These are phyloP conservation scores for Aegilops tauschii DNA, from an alignment of 176 grass and related monocot species.

Conservation along the genomic window DNA sequence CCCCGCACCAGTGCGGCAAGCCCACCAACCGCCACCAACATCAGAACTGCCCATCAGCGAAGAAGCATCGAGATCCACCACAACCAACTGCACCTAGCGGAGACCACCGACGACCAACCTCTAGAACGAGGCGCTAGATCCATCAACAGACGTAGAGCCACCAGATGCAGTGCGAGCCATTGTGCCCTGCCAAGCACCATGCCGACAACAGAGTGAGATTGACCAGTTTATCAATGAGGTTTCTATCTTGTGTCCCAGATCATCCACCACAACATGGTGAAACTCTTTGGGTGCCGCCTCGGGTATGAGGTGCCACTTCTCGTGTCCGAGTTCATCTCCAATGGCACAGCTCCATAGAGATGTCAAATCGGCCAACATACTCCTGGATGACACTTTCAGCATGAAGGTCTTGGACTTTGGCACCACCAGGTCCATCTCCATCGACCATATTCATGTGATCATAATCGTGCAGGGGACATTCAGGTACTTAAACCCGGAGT, in stretches of 20 bases:
- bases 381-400: conserved; percentile 30
- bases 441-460: conserved; percentile 37
- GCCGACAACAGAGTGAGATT: conserved; percentile 13
- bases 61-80: no score
- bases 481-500: conserved; percentile 31
- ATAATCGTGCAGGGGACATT: conserved; percentile 46
- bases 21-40: no score
- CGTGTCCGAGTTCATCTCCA: conserved; percentile 53
- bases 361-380: conserved; percentile 51
- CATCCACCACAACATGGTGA: conserved; percentile 44
- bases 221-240: conserved; percentile 58
- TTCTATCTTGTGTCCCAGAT: conserved; percentile 35
- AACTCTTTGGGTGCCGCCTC: conserved; percentile 39
- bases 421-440: conserved; percentile 42
- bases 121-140: no score
- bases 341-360: conserved; percentile 49
- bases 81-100: no score
- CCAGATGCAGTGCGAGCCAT: no score
- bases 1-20: no score
- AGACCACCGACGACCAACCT: no score
- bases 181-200: no score
- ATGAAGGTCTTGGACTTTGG: conserved; percentile 40
- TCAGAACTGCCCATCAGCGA: no score
- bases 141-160: no score
- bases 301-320: conserved; percentile 41